A percentile compares a stretch with the other conserved stretches of the same genome.
Evolutionary conservation across 495 filamentous ascomycete genomes (phyloP).

Genomic region (Xylaria bambusicola): DNA sequence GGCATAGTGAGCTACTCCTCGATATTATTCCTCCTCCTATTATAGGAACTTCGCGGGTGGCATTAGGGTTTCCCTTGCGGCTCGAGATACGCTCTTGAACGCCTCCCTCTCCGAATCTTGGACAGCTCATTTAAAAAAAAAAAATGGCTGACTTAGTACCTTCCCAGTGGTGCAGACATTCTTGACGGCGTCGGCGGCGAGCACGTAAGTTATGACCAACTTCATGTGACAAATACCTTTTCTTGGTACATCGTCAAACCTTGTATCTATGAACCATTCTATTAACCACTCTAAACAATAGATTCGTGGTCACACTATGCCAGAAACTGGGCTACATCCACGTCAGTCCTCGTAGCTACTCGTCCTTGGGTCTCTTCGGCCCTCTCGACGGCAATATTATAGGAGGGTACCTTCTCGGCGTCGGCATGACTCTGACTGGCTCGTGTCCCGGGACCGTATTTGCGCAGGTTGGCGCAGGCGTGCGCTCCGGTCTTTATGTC

Average conservation of each 20-base stretch:
- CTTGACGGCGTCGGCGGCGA: slow-evolving; percentile 53
- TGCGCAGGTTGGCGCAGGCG: slow-evolving; percentile 52
- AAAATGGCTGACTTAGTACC: too few relatives aligned
- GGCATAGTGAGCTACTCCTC: slow-evolving; percentile 36
- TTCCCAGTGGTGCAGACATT: slow-evolving; percentile 55
- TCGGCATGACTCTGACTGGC: slow-evolving; percentile 57
- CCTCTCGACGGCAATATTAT: slow-evolving; percentile 57
- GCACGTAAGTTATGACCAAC: slow-evolving; percentile 49
- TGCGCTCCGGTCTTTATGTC: slow-evolving; percentile 45
- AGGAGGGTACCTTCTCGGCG: slow-evolving; percentile 55
- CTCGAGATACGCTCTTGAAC: too few relatives aligned
- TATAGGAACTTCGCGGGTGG: too few relatives aligned
- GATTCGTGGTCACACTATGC: slow-evolving; percentile 34
- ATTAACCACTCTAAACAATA: background rate
- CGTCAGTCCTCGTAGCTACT: slow-evolving; percentile 35
- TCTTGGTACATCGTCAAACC: too few relatives aligned
- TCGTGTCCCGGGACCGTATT: slow-evolving; percentile 60
- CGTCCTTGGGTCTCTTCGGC: slow-evolving; percentile 43
- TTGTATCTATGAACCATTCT: background rate
- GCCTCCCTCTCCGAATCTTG: too few relatives aligned
- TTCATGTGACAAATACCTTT: too few relatives aligned
- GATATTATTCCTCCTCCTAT: too few relatives aligned
- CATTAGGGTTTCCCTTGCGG: too few relatives aligned
- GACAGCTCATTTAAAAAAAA: too few relatives aligned
- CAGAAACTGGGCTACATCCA: slow-evolving; percentile 35